These are phyloP conservation scores for Fusarium piperis DNA, from an alignment of 2,329 filamentous ascomycete species.

Conservation along the genomic window DNA sequence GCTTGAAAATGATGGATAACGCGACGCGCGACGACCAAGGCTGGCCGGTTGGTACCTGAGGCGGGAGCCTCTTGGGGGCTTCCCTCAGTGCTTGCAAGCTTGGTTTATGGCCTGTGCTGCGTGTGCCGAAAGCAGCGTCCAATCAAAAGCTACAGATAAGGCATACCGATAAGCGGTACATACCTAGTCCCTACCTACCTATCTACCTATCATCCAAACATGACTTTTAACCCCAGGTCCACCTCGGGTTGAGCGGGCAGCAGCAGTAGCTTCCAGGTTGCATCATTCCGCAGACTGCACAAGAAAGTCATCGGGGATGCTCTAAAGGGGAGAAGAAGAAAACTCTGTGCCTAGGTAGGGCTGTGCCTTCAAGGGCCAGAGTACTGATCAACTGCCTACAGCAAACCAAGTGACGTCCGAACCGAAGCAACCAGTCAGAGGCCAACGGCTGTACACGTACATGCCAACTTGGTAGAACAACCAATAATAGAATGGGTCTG, in stretches of 20 bases:
- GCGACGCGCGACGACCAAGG: constrained; percentile 39
- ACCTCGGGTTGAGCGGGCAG: not conserved
- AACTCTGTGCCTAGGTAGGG: not conserved
- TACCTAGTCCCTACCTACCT: too few species aligned
- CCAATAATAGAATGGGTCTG: not conserved
- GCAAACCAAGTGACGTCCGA: not conserved
- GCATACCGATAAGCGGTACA: not conserved
- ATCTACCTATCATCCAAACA: not conserved
- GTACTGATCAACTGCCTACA: not conserved
- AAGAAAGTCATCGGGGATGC: not conserved
- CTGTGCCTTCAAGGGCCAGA: not conserved
- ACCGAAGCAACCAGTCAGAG: not conserved
- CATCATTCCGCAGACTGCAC: not conserved
- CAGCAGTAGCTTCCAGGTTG: too few species aligned
- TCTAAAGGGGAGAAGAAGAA: not conserved
- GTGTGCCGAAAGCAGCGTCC: not conserved
- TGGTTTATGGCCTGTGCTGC: constrained; percentile 11
- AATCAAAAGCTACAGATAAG: not conserved
- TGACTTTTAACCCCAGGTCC: not conserved
- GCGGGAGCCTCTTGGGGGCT: constrained; percentile 15
- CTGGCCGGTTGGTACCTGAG: constrained; percentile 7
- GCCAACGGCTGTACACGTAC: not conserved
- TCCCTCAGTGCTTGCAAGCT: not conserved
- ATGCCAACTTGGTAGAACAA: not conserved
- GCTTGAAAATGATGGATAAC: constrained; percentile 34